phyloP scores from a whole-genome alignment of 352 stramenopile species.

The Phytophthora colocasiae region DNA sequence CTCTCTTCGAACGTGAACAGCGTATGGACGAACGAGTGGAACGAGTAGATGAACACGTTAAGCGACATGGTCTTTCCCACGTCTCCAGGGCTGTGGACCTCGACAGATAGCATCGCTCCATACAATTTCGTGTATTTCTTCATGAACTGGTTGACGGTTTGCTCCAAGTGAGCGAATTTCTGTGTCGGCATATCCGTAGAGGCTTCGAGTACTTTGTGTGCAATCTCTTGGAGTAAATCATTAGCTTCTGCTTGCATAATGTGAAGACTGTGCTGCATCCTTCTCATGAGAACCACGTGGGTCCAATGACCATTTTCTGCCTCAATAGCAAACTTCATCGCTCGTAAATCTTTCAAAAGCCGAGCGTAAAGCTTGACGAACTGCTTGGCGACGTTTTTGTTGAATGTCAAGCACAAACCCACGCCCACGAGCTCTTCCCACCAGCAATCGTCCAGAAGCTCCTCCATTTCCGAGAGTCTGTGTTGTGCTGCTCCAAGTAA shows the following conservation, averaged over 20 bases:
- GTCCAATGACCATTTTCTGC: conserved; percentile 62
- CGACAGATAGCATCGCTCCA: conserved; percentile 46
- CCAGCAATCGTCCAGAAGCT: conserved; percentile 67
- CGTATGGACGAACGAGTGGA: conserved; percentile 71
- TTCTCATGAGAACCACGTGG: conserved; percentile 66
- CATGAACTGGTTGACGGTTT: conserved; percentile 55
- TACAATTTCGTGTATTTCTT: conserved; percentile 68
- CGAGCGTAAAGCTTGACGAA: conserved; percentile 69
- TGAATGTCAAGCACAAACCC: conserved; percentile 61
- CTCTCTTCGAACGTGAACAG: conserved; percentile 65
- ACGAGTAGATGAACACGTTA: conserved; percentile 84
- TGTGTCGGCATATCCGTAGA: conserved; percentile 41
- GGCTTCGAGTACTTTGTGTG: conserved; percentile 28
- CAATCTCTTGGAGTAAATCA: conserved; percentile 69
- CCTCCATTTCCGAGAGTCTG: conserved; percentile 55
- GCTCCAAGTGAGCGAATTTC: conserved; percentile 59
- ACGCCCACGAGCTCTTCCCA: conserved; percentile 75
- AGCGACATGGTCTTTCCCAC: conserved; percentile 73
- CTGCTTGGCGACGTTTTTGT: conserved; percentile 72
- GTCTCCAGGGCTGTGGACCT: conserved; percentile 47
- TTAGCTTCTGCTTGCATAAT: conserved; percentile 66
- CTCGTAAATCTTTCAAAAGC: conserved; percentile 64
- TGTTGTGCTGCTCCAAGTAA: conserved; percentile 42
- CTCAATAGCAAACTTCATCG: conserved; percentile 77
- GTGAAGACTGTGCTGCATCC: conserved; percentile 71